Conservation (phyloP, 805 yeast genomes). For the Diddensiella transvaalensis region DNA sequence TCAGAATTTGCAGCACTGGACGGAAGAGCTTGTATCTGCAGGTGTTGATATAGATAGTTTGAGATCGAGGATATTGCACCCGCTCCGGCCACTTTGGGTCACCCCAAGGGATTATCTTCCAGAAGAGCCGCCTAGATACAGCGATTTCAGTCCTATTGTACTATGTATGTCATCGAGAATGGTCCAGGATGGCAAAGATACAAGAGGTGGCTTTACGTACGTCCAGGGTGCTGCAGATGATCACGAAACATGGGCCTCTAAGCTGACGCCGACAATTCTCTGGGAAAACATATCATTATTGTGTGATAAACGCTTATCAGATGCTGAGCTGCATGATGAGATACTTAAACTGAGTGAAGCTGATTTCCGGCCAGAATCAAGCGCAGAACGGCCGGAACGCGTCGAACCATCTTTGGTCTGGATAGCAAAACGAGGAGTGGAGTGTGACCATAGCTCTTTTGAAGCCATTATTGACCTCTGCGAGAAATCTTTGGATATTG, state of each 20-base stretch:
- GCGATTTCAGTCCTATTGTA: conserved; percentile 42
- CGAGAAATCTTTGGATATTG: neutral
- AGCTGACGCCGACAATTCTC: conserved; percentile 49
- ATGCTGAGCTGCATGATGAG: conserved; percentile 16
- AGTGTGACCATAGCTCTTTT: neutral
- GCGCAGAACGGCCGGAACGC: too few relatives aligned
- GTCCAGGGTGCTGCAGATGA: conserved; percentile 96
- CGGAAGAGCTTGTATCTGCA: conserved; percentile 40
- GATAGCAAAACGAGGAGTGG: conserved; percentile 8
- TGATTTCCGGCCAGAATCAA: neutral
- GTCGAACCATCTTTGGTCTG: conserved; percentile 15
- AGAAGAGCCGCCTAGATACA: conserved; percentile 34
- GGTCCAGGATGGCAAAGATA: conserved; percentile 56
- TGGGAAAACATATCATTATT: conserved; percentile 44
- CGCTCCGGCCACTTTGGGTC: conserved; percentile 66
- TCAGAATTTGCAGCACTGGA: conserved; percentile 47
- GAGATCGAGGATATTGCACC: conserved; percentile 39
- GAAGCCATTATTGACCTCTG: neutral
- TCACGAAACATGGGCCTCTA: conserved; percentile 78
- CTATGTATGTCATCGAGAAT: conserved; percentile 61
- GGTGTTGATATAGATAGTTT: conserved; percentile 40
- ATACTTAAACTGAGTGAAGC: conserved; percentile 7
- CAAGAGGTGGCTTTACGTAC: conserved; percentile 50
- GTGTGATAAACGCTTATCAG: conserved; percentile 5
- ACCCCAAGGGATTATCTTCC: conserved; percentile 50